Evolutionary conservation across 225 moss, liverwort and hornwort genomes (phyloP), one percentile per base, ranked within the genome.

Genomic region (Bryoerythrophyllum caledonicum): DNA sequence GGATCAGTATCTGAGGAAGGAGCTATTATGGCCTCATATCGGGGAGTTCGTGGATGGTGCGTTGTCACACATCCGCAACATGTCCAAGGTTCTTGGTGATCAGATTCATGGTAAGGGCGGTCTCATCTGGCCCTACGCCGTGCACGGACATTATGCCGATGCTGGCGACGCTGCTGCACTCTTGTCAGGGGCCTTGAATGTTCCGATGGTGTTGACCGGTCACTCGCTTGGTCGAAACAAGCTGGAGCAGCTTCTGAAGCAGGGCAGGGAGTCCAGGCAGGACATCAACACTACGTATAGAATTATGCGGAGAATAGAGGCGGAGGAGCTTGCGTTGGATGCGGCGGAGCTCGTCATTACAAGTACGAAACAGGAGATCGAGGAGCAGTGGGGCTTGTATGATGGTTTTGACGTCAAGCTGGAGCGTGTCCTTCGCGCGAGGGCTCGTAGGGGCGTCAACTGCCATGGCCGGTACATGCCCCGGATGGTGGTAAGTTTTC

Each of bases 301-400:
- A 73, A 93, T 93, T 16, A 90, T 90, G 83, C 89, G 92, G 24
- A 88, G 92, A 70, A 85, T 93, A 26, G 92, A 93, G 70, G 92
- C 90, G 21, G 90, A 93, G 71, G 92, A 93, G 75, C 84, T 89
- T 48, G 89, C 92, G 12, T 79, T 93, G 64, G 92, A 93, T 79
- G 87, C 92, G 58, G 87, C 90, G 24, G 92, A 93, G 53, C 78
- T 93, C 60, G 89, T 93, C 49, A 93, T 93, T 46, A 93, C 90
- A 65, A 93, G 92, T 74, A 93, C 92, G 19, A 89, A 87, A 72
- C 90, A 93, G 63, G 92, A 93, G 79, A 93, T 93, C 56, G 90
- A 90, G 28, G 92, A 93, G 61, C 92, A 93, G 67, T 93, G 92
- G 92, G 92, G 92, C 41, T 58, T 92, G 69, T 92, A 92, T 53